Percentiles rank a stretch among this genome's conserved stretches.
Evolutionary conservation across 2,329 filamentous ascomycete species (phyloP).

Genomic region (Arthrobotrys sinensis): DNA sequence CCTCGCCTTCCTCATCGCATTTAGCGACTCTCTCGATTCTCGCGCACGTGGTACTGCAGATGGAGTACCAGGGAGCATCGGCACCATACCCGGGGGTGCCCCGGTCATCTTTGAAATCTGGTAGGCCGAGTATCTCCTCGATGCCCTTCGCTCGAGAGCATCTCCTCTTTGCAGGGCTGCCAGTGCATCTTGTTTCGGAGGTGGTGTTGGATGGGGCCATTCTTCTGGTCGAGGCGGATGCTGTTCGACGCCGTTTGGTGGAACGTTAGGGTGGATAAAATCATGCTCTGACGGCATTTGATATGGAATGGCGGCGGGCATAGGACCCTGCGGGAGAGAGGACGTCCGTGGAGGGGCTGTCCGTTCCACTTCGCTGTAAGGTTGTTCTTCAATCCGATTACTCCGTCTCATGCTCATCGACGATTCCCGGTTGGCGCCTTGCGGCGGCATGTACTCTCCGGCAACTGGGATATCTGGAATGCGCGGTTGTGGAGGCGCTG

Average conservation of each 20-base stretch:
- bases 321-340: constrained; percentile 62
- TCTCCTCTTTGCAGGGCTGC: constrained; percentile 92
- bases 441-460: constrained; percentile 40
- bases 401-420: constrained; percentile 49
- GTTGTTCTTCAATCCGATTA: constrained; percentile 52
- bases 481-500: constrained; percentile 63
- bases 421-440: constrained; percentile 65
- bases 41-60: constrained; percentile 62
- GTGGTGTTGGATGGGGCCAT: constrained; percentile 82
- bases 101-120: constrained; percentile 96
- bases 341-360: constrained; percentile 63
- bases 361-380: constrained; percentile 61
- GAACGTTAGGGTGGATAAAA: constrained; percentile 34
- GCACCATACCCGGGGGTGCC: constrained; percentile 83
- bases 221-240: constrained; percentile 42
- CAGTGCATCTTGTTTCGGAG: constrained; percentile 89
- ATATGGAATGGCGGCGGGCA: constrained; percentile 44
- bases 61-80: constrained; percentile 79
- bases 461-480: constrained; percentile 68
- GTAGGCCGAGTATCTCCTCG: constrained; percentile 93
- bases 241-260: constrained; percentile 35
- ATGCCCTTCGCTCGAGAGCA: constrained; percentile 91
- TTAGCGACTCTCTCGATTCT: constrained; percentile 64
- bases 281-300: constrained; percentile 58
- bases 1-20: constrained; percentile 61